Conservation (phyloP, 768 basidiomycete genomes). For the Ramaria sp. region DNA sequence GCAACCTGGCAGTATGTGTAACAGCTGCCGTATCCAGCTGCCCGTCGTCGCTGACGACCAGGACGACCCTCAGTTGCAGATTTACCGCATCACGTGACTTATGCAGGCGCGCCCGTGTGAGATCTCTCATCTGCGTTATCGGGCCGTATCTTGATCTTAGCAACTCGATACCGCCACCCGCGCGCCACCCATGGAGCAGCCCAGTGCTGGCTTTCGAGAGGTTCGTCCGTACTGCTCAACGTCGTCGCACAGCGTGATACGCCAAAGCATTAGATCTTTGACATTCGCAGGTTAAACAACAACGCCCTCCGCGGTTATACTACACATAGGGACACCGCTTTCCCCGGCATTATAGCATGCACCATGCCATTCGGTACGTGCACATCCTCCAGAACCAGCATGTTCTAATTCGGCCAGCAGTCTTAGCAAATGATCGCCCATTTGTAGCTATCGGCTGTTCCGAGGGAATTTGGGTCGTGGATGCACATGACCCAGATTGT, state of each 20-base stretch:
- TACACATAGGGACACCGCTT: background rate
- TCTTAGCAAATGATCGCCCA: background rate
- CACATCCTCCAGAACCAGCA: background rate
- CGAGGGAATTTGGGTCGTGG: constrained; percentile 7
- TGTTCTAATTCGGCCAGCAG: background rate
- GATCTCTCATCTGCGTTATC: no score
- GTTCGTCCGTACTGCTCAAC: background rate
- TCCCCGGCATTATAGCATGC: constrained; percentile 3
- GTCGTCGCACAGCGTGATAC: background rate
- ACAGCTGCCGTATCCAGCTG: no score
- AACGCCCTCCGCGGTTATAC: background rate
- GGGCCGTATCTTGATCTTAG: no score
- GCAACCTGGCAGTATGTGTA: no score
- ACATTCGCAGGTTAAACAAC: constrained; percentile 4
- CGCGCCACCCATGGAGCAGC: background rate
- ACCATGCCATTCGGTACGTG: constrained; percentile 7
- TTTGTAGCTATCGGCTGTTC: constrained; percentile 7
- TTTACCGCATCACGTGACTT: background rate
- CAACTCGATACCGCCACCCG: background rate
- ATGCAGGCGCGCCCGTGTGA: no score
- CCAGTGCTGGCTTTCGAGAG: background rate
- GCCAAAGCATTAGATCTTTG: background rate
- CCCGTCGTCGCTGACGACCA: no score
- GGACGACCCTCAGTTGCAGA: no score
- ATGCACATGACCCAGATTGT: constrained; percentile 6